Base-by-base conservation (phyloP, 1,284 basidiomycete species). In the Puccinia horiana region DNA sequence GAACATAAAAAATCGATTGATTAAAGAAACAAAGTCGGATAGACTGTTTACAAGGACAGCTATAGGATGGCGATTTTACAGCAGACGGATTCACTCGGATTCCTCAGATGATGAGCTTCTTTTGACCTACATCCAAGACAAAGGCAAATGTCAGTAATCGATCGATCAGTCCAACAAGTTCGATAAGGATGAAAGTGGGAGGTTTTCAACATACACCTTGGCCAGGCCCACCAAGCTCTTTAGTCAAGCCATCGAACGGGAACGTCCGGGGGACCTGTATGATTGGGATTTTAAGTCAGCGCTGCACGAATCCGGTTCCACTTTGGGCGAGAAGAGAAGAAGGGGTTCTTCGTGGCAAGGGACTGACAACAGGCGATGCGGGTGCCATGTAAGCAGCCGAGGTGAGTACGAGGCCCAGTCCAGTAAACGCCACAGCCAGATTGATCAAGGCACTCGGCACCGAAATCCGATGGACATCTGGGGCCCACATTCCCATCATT, bases 401-500 rank as follows among this genome's bases (percentile, higher is more conserved):
- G 5, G 14, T 16, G 26, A 77, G 56, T 26, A 77, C 42, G 42
- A 54, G 23, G 3, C 40, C 76, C 42, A 77, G 49, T 18, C n/a
- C 40, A n/a, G 54, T 52, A 35, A 77, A 77, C 5, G 76, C 76
- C 14, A 77, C 61, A 2, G 76, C n/a, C 42, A 77, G 11, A 35
- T 77, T 63, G 5, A 52, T 32, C 23, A 77, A n/a, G 37, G 76
- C 76, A 35, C 32, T 44, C 16, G 40, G 40, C 12, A 67, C 58
- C 26, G 76, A 77, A 58, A 77, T 77, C 6, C 61, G 35, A 67
- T 77, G 76, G 18, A 77, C 76, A 49, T 77, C 76, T 6, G 76
- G 76, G 26, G 76, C 76, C 76, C 76, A 77, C 9, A 77, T 77
- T 0, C 76, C 76, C 56, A 77, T 77, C 76, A 77, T 77, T 49